Conservation (phyloP, 208 protist genomes). For the Acanthamoeba lenticulata region DNA sequence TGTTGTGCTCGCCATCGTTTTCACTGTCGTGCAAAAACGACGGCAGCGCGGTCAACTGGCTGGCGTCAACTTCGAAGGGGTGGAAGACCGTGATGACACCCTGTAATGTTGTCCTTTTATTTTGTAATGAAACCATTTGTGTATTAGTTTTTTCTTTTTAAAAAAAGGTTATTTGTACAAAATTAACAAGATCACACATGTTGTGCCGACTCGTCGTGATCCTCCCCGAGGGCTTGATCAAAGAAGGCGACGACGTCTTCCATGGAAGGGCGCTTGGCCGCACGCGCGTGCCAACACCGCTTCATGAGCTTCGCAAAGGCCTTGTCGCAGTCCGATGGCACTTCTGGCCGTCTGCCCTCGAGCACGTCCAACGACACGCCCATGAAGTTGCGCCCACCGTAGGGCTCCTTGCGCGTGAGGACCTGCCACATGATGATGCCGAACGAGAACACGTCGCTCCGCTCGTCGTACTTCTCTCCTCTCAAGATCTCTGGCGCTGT, state of each 20-base stretch:
- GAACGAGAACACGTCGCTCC: background rate
- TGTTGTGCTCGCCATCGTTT: too few species aligned
- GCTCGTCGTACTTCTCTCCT: background rate
- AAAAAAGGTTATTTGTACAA: too few species aligned
- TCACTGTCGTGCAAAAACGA: too few species aligned
- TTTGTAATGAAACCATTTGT: too few species aligned
- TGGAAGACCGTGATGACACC: too few species aligned
- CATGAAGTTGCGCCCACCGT: constrained; percentile 4
- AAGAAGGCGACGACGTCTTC: constrained; percentile 1
- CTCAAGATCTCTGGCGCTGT: background rate
- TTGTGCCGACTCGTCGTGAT: too few species aligned
- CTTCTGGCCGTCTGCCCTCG: background rate
- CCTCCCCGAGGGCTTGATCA: background rate
- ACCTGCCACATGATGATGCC: constrained; percentile 36
- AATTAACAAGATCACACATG: too few species aligned
- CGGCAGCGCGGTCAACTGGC: too few species aligned
- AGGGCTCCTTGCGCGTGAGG: background rate
- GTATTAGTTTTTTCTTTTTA: too few species aligned
- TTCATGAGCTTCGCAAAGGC: constrained; percentile 38
- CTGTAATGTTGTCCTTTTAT: too few species aligned
- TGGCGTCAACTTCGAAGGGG: too few species aligned
- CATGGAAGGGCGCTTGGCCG: constrained; percentile 13
- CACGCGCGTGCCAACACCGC: background rate
- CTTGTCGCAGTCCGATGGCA: background rate
- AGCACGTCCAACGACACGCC: constrained; percentile 13